phyloP scores from a whole-genome alignment of 306 rosid species.

The Inga leiocalycina region DNA sequence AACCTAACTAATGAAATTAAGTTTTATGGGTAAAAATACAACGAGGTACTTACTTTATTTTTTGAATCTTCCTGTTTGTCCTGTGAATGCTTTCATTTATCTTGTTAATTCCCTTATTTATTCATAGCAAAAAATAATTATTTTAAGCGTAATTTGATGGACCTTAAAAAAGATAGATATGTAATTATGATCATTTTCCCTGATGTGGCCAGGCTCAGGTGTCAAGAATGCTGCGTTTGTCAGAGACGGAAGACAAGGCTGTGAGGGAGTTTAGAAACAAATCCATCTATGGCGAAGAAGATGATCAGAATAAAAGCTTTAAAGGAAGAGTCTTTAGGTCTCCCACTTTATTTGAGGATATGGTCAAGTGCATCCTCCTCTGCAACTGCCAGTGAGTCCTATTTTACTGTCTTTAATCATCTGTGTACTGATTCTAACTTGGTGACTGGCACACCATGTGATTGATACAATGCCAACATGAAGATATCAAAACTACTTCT shows the following conservation, averaged over 20 bases:
- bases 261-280: slow-evolving; percentile 37
- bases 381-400: slow-evolving; percentile 53
- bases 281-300: not conserved
- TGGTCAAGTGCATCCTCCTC: slow-evolving; percentile 64
- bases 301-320: slow-evolving; percentile 20
- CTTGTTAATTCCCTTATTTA: no score
- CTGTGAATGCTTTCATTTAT: no score
- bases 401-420: not conserved
- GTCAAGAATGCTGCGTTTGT: slow-evolving; percentile 55
- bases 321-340: slow-evolving; percentile 54
- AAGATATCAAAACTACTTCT: not conserved
- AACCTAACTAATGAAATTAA: no score
- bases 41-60: no score
- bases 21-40: no score
- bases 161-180: no score
- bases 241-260: slow-evolving; percentile 27
- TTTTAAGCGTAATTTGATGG: not conserved
- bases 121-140: no score
- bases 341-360: slow-evolving; percentile 59
- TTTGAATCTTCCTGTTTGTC: no score
- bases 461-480: slow-evolving; percentile 19
- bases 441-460: not conserved
- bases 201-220: slow-evolving; percentile 13
- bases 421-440: not conserved
- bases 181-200: not conserved